Evolutionary conservation across 2,329 filamentous ascomycete genomes (phyloP), one percentile per base, ranked within the genome.

Genomic region (Atkinsonella hypoxylon): DNA sequence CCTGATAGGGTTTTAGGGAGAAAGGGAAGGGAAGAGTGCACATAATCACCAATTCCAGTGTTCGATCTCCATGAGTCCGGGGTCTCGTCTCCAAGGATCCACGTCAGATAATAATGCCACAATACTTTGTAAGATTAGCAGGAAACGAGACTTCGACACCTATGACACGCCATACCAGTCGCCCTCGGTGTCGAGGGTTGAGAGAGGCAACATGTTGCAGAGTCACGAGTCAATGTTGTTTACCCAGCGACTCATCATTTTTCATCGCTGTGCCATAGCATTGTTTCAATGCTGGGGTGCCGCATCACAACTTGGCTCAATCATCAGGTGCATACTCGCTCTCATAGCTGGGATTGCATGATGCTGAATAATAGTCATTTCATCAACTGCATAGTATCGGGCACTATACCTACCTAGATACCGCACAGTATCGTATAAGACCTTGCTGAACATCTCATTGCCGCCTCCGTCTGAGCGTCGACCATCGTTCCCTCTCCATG

Each of bases 201-300:
- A 30, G 39, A 47, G 44, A 47, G 43, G 31, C n/a, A 47, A 31
- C 12, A 10, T 39, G 31, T 31, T 44, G 45, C 22, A 38, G n/a
- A 48, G 32, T 51, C 49, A 47, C 39, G 31, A 47, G 40, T 51
- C 45, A 48, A 48, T 41, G 20, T 38, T 44, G 49, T 39, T 51
- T 39, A 48, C 39, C 30, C 15, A 18, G 22, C 31, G 22, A 51
- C 45, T 45, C 39, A 32, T 45, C 32, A 48, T 48, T 18, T 43
- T 22, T n/a, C 43, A 36, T 43, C 38, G 30, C 31, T 18, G 49
- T n/a, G 41, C 15, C n/a, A 10, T 41, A 36, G 20, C 22, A 18
- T 41, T 41, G 26, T 34, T 20, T 22, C 22, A 41, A 32, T 48
- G 46, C 17, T 4, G 32, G n/a, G 17, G 15, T 17, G 38, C 30